Evolutionary conservation across 169 alveolate genomes (phyloP), one percentile per base, ranked within the genome.

Genomic region (Eimeria mitis): DNA sequence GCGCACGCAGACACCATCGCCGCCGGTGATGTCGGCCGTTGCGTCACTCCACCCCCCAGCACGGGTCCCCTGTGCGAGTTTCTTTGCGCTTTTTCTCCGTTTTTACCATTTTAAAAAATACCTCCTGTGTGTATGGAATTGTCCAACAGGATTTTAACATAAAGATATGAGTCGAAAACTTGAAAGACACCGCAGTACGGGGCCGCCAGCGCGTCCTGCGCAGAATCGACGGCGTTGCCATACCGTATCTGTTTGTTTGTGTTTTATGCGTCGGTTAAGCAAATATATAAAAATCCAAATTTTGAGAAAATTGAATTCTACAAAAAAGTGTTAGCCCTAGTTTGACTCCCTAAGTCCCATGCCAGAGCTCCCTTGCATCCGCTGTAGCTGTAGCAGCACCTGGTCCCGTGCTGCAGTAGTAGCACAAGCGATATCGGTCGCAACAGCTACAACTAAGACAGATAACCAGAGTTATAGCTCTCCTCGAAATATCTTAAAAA

Each of bases 201-300:
- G 5, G n/a, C 31, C 83, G 56, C 54, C 42, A n/a, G 88, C 13
- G 42, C 6, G 63, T 44, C 87, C 87, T 68, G 23, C 3, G 88
- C 88, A 78, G 88, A 78, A 78, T 78, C 88, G 88, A 78, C 88
- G 88, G 88, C 65, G 34, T 76, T 47, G 63, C 68, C 68, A 4
- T 28, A 44, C 61, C n/a, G 68, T 31, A 44, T 28, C 47, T 78
- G 28, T 25, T 49, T 47, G 19, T 34, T 31, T 73, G 34, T 40
- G n/a, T 9, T 76, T 4, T 23, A 28, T 14, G 49, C 49, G 70
- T 11, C 13, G 49, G 4, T 2, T 28, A 49, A 7, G n/a, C n/a
- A n/a, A 40, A 13, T 11, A 5, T 78, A 68, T 13, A n/a, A 78
- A 47, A 78, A 78, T 8, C 59, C 61, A 78, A 28, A 25, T n/a